A percentile compares a stretch with the other conserved stretches of the same genome.
Conservation (phyloP, 805 yeast genomes). For the Saccharomycopsis olivae region DNA sequence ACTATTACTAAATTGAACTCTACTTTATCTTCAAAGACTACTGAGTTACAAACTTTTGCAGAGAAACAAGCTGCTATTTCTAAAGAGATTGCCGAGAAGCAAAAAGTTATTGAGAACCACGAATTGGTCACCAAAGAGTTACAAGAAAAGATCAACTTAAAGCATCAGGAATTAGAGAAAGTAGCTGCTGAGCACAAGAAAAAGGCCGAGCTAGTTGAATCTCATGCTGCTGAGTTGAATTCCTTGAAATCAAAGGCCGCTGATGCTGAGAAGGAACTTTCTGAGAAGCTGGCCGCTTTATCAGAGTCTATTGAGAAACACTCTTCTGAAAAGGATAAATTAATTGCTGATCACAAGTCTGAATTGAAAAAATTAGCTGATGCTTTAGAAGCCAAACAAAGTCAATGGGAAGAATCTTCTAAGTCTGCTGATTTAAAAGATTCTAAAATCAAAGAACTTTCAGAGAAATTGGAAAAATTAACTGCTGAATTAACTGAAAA, state of each 20-base stretch:
- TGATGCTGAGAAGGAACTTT: not conserved
- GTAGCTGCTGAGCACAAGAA: not conserved
- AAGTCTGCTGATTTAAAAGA: not conserved
- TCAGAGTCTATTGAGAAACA: not conserved
- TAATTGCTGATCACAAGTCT: conserved; percentile 1
- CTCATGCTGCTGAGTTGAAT: not conserved
- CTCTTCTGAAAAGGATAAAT: not conserved
- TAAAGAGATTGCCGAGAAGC: conserved; percentile 5
- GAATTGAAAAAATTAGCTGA: conserved; percentile 2
- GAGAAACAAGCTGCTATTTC: conserved; percentile 9
- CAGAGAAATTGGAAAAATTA: not conserved
- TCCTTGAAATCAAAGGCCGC: not conserved
- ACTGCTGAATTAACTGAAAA: not conserved
- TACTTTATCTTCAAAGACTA: not conserved
- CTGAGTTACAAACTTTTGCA: conserved; percentile 1
- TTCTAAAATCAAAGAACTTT: conserved; percentile 2
- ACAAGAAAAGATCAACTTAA: conserved; percentile 1
- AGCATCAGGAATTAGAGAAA: not conserved
- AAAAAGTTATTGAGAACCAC: conserved; percentile 7
- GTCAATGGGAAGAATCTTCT: not conserved
- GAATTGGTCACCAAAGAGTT: conserved; percentile 8
- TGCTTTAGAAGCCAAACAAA: conserved; percentile 1
- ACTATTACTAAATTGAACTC: not conserved
- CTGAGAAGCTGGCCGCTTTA: conserved; percentile 1
- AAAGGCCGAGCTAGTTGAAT: conserved; percentile 1